Conservation (phyloP, 495 filamentous ascomycete species). For the Trichoderma parareesei region DNA sequence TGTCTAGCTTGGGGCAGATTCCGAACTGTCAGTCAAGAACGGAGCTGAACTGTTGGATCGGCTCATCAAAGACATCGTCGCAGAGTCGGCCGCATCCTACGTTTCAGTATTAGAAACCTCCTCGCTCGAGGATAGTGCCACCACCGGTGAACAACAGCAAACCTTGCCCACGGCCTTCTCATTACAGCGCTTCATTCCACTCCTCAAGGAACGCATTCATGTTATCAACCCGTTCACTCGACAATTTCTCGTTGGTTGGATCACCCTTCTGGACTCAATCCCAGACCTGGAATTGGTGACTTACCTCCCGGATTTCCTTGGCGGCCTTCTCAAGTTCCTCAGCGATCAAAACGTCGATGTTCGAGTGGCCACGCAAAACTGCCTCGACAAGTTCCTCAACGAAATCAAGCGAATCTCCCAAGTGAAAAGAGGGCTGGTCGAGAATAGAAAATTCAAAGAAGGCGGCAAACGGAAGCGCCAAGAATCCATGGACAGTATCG, state of each 20-base stretch:
- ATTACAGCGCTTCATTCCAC: constrained; percentile 79
- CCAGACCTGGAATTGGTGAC: constrained; percentile 93
- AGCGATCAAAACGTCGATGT: constrained; percentile 89
- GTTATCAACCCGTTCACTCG: constrained; percentile 91
- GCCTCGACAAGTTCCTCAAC: constrained; percentile 82
- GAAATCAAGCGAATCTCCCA: constrained; percentile 93
- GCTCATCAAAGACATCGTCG: constrained; percentile 94
- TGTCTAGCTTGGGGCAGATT: constrained; percentile 80
- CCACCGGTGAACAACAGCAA: constrained; percentile 38
- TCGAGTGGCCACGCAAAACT: constrained; percentile 79
- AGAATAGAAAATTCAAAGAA: constrained; percentile 65
- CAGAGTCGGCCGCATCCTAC: constrained; percentile 92
- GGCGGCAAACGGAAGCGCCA: constrained; percentile 60
- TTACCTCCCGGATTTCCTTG: constrained; percentile 85
- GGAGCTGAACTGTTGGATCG: constrained; percentile 95
- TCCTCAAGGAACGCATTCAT: constrained; percentile 86
- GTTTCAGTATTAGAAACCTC: constrained; percentile 74
- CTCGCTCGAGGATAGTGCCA: constrained; percentile 43
- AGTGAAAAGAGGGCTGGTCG: constrained; percentile 85
- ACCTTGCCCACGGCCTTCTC: constrained; percentile 85
- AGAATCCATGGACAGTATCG: constrained; percentile 54
- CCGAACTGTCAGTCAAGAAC: constrained; percentile 96
- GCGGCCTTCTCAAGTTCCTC: constrained; percentile 84
- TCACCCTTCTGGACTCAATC: constrained; percentile 90
- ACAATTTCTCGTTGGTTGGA: constrained; percentile 93